A percentile compares a stretch with the other conserved stretches of the same genome.
Evolutionary conservation across 768 basidiomycete genomes (phyloP).

Genomic region (Suillus paluster): DNA sequence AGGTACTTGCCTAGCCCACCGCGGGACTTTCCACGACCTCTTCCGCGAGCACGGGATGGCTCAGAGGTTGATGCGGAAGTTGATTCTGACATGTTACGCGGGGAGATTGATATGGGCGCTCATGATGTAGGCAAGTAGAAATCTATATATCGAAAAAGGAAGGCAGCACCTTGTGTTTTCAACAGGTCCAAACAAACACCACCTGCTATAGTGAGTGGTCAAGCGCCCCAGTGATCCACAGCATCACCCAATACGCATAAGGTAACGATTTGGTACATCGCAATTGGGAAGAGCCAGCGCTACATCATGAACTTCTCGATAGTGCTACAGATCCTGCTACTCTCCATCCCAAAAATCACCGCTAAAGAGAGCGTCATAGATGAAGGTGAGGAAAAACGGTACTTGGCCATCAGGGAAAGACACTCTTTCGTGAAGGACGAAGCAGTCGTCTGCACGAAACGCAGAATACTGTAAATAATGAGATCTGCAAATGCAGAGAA

Average conservation of each 20-base stretch:
- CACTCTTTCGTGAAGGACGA: too few species aligned
- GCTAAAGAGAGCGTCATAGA: too few species aligned
- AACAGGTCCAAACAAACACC: slow-evolving; percentile 1
- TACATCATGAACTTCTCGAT: neutral
- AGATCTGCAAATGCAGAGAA: too few species aligned
- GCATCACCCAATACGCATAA: too few species aligned
- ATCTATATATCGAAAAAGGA: slow-evolving; percentile 1
- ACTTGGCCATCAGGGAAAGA: too few species aligned
- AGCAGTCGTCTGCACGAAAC: too few species aligned
- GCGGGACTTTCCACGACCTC: slow-evolving; percentile 60
- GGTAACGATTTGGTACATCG: neutral
- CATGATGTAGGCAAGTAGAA: neutral
- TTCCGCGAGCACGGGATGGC: slow-evolving; percentile 40
- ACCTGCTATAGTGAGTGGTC: too few species aligned
- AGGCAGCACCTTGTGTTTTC: neutral
- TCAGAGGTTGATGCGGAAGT: slow-evolving; percentile 1
- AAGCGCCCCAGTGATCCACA: too few species aligned
- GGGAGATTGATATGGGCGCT: neutral
- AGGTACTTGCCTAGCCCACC: slow-evolving; percentile 78
- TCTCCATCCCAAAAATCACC: neutral
- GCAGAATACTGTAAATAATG: too few species aligned
- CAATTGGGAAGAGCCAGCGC: neutral
- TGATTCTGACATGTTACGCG: neutral
- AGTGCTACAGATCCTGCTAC: neutral
- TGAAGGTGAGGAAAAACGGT: too few species aligned